These are phyloP conservation scores for Anisogramma anomala DNA, from an alignment of 2,329 filamentous ascomycete genomes.

Conservation along the genomic window DNA sequence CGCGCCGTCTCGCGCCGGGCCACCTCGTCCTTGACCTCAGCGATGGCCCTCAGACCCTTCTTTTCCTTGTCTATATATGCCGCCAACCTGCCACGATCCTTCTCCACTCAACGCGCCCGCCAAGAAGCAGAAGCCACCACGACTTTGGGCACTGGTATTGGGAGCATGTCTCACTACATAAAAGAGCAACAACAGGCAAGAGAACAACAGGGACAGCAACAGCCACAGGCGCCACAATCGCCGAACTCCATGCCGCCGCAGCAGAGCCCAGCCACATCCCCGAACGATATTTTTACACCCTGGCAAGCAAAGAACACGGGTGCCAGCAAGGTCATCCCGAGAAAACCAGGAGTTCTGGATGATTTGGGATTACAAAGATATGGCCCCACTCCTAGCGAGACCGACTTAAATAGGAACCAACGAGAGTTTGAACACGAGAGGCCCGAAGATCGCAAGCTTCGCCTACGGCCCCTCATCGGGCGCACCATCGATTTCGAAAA, in stretches of 20 bases:
- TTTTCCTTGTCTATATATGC: neutral
- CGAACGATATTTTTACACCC: neutral
- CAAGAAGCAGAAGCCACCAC: conserved; percentile 9
- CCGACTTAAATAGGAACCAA: conserved; percentile 19
- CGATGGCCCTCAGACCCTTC: neutral
- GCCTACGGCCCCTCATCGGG: conserved; percentile 31
- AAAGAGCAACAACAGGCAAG: neutral
- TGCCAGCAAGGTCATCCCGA: no score
- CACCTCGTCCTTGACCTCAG: neutral
- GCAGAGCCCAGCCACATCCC: neutral
- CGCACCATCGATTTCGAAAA: conserved; percentile 32
- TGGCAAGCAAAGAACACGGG: no score
- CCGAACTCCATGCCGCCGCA: neutral
- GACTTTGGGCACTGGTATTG: neutral
- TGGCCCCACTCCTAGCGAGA: conserved; percentile 9
- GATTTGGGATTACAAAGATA: conserved; percentile 4
- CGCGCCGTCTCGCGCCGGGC: conserved; percentile 10
- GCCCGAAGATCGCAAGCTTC: conserved; percentile 21
- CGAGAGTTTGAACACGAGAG: conserved; percentile 11
- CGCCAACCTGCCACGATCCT: neutral
- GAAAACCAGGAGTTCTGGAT: no score
- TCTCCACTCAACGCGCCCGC: conserved; percentile 1
- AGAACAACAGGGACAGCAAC: neutral
- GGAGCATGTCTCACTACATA: neutral
- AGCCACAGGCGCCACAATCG: neutral